phyloP scores from a whole-genome alignment of 148 eudicot species.

The Rhododendron ferrugineum region DNA sequence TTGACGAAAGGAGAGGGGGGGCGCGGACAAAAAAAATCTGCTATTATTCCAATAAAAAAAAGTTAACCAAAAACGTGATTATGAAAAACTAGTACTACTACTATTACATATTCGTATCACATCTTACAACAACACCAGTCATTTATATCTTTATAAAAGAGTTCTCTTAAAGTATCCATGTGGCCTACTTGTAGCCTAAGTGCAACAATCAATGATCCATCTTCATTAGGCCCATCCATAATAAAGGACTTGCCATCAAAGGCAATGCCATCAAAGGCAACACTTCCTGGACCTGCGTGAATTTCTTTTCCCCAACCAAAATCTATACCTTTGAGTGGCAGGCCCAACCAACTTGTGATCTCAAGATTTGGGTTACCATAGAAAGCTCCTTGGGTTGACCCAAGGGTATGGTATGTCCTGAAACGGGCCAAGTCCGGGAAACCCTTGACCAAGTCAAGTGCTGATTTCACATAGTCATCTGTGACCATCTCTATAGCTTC shows the following conservation, averaged over 20 bases:
- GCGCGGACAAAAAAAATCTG: no score
- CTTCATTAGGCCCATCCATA: background rate
- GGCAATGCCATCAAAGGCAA: background rate
- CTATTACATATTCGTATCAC: background rate
- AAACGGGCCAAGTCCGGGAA: background rate
- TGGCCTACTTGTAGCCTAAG: background rate
- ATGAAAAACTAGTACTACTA: background rate
- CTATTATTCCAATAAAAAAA: background rate
- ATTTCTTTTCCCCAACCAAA: conserved; percentile 10
- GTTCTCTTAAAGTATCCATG: background rate
- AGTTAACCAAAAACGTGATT: background rate
- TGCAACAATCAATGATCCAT: background rate
- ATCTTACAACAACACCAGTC: conserved; percentile 9
- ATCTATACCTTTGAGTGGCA: background rate
- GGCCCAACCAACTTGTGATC: background rate
- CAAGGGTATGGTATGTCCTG: background rate
- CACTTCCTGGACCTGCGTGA: background rate
- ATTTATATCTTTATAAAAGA: background rate
- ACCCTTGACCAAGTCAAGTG: background rate
- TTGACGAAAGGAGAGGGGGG: background rate
- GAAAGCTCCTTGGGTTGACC: background rate
- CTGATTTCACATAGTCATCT: background rate
- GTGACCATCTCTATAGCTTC: background rate
- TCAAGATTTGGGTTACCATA: conserved; percentile 5
- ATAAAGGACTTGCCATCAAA: background rate